These are phyloP conservation scores for Epichloe baconii DNA, from an alignment of 2,329 filamentous ascomycete species.

Conservation along the genomic window DNA sequence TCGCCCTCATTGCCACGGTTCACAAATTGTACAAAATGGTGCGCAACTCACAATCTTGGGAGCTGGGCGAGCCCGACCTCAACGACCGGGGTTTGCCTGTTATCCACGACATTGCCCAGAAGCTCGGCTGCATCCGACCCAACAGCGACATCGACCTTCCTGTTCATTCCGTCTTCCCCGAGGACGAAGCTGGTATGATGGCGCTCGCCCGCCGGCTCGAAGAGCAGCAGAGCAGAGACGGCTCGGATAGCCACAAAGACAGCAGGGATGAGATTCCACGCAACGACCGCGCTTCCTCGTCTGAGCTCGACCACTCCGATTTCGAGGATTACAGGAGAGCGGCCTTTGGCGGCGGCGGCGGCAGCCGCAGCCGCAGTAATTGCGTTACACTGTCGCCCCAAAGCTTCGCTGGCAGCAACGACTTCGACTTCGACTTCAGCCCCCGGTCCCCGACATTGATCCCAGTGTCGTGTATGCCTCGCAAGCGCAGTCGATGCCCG, in stretches of 20 bases:
- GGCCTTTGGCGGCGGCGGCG: constrained; percentile 26
- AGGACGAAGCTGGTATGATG: constrained; percentile 44
- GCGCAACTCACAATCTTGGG: constrained; percentile 43
- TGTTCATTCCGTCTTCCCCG: constrained; percentile 45
- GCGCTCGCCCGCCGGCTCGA: constrained; percentile 43
- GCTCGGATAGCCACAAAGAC: constrained; percentile 17
- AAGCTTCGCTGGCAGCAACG: constrained; percentile 30
- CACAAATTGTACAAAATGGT: constrained; percentile 56
- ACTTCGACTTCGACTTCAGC: constrained; percentile 26
- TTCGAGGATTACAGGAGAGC: constrained; percentile 41
- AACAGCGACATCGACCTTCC: constrained; percentile 48
- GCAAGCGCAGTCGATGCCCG: constrained; percentile 21
- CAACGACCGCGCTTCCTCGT: constrained; percentile 35
- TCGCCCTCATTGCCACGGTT: constrained; percentile 49
- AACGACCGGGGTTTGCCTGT: constrained; percentile 51
- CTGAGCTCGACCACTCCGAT: constrained; percentile 42
- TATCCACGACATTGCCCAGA: constrained; percentile 52
- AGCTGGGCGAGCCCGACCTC: constrained; percentile 48
- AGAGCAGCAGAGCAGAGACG: constrained; percentile 30
- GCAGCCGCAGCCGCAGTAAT: constrained; percentile 15
- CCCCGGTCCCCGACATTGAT: constrained; percentile 21
- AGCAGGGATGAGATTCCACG: constrained; percentile 8
- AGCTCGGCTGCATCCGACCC: constrained; percentile 49
- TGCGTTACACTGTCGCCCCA: constrained; percentile 37
- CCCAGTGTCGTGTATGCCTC: constrained; percentile 21